Evolutionary conservation across 441 rosid species (phyloP).

Genomic region (Adansonia gregorii): DNA sequence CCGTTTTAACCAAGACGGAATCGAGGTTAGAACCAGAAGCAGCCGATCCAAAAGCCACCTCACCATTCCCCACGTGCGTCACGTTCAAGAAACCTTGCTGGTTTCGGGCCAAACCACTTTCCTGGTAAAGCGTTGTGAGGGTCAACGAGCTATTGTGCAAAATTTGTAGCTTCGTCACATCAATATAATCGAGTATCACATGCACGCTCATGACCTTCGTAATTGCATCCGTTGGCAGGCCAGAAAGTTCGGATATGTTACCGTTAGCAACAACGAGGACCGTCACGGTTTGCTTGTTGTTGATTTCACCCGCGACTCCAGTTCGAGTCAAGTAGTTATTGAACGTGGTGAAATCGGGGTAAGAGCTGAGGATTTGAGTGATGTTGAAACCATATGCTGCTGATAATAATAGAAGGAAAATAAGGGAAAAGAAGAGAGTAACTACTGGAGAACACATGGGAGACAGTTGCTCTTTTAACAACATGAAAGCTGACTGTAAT

Average conservation of each 20-base stretch:
- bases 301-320: neutral
- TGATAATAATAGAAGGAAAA: constrained; percentile 12
- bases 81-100: constrained; percentile 34
- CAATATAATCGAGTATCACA: neutral
- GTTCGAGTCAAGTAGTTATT: constrained; percentile 17
- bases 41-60: constrained; percentile 32
- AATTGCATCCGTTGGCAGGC: neutral
- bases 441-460: neutral
- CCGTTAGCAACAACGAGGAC: neutral
- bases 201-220: neutral
- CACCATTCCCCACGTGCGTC: constrained; percentile 10
- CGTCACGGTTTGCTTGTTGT: neutral
- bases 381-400: constrained; percentile 37
- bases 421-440: constrained; percentile 3
- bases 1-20: constrained; percentile 20
- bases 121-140: constrained; percentile 36
- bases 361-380: constrained; percentile 30
- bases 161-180: neutral
- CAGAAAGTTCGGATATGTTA: neutral
- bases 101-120: constrained; percentile 32
- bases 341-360: constrained; percentile 33
- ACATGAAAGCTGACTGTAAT: neutral
- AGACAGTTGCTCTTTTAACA: constrained; percentile 14
- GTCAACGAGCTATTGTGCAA: neutral
- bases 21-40: constrained; percentile 19